Base-by-base conservation (phyloP, 2,329 filamentous ascomycete genomes). In the Talaromyces sp. region DNA sequence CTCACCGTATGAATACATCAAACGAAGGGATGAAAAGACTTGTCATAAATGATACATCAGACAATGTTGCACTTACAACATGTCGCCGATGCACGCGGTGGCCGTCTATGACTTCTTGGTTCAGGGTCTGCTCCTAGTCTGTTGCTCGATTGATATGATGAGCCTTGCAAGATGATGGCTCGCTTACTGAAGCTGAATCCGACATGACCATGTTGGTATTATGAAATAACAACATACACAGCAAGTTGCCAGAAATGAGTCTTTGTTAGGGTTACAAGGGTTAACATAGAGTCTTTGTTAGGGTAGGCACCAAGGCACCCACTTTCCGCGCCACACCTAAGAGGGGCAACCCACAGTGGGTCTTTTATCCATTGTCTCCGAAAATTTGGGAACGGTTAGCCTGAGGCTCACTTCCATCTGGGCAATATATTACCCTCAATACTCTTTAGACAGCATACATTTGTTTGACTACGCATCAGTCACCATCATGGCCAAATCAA, bases 401-500 rank as follows among this genome's bases (percentile, higher is more conserved):
- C 25, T 10, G 22, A 33, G 25, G 45, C 45, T 48, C 25, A 35
- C n/a, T 35, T 33, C 28, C 45, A 48, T 31, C 43, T 48, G 43
- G 15, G 40, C 21, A 7, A 28, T 2, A 43, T 7, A 43, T 25
- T 17, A 22, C 15, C 7, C n/a, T 33, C 43, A 11, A 33, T 17
- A n/a, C n/a, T 48, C 15, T 28, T 28, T 28, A n/a, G 25, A 28
- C 7, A 28, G 25, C 25, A 28, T 28, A 28, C 25, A 6, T 43
- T 21, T 15, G 22, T 41, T 28, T 17, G 21, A 5, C 6, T 7
- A 25, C 22, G 11, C 15, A 15, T 21, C 17, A 21, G 8, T 28
- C n/a, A 53, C 15, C 22, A 33, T 11, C 6, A 56, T 56, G 54
- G 45, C 6, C 10, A 37, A 17, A 41, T 56, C 54, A 22, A 56